Conservation (phyloP, 805 yeast genomes). For the Ogataea thermomethanolica region DNA sequence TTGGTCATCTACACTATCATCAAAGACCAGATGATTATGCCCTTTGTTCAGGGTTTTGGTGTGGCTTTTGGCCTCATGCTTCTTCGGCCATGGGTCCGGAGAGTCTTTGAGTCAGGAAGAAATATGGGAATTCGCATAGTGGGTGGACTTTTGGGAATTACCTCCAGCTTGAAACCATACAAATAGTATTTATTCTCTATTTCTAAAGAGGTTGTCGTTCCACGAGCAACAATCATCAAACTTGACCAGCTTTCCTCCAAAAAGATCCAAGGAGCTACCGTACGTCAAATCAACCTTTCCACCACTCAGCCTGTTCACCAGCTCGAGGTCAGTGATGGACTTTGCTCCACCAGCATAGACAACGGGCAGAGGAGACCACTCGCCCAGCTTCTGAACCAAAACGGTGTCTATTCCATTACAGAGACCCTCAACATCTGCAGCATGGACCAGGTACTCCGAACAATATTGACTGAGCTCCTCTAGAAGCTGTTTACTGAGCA, state of each 20-base stretch:
- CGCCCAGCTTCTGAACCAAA: constrained; percentile 65
- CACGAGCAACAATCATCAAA: constrained; percentile 74
- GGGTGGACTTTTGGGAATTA: constrained; percentile 10
- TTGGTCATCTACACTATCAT: constrained; percentile 45
- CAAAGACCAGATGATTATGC: constrained; percentile 54
- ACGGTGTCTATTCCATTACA: constrained; percentile 89
- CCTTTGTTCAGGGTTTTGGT: constrained; percentile 53
- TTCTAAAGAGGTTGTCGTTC: constrained; percentile 41
- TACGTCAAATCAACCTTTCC: constrained; percentile 89
- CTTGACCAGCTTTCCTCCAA: constrained; percentile 82
- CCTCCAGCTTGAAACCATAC: constrained; percentile 10
- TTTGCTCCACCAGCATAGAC: constrained; percentile 98
- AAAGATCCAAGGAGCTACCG: constrained; percentile 91
- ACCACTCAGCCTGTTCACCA: constrained; percentile 62
- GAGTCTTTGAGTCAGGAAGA: constrained; percentile 24
- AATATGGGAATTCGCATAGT: constrained; percentile 21
- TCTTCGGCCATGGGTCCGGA: constrained; percentile 35
- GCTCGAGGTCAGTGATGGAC: constrained; percentile 59
- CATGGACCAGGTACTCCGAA: constrained; percentile 87
- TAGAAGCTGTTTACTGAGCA: constrained; percentile 53
- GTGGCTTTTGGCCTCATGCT: constrained; percentile 37
- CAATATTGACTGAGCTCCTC: constrained; percentile 58
- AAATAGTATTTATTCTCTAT: neutral
- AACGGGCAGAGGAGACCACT: constrained; percentile 74
- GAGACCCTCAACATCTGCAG: constrained; percentile 97